Evolutionary conservation across 1,139 yeast species (phyloP), one percentile per base, ranked within the genome.

Genomic region (Spencermartinsiella ligniputridi): DNA sequence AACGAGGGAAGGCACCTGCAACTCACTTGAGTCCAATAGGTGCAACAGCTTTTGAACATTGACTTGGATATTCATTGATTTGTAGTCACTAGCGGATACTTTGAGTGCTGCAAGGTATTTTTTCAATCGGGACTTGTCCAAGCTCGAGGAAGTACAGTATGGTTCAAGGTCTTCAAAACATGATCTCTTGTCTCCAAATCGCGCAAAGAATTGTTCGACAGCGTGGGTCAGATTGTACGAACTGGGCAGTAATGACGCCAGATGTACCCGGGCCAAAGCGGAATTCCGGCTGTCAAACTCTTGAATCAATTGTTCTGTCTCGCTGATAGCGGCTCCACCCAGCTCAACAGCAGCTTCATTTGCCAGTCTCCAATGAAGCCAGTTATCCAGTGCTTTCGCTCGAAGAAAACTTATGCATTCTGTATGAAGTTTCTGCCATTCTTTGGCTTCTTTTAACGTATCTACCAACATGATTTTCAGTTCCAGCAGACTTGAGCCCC

Each of bases 131-230:
- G 12, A 9, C n/a, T 9, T n/a, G n/a, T 27, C 32, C 15, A 27
- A 27, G 32, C 8, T 9, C 5, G 32, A 27, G n/a, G 32, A 4
- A 8, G 44, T 33, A 6, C 63, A 35, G 52, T 72, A 80, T 3
- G 59, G 58, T 45, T 65, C 69, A 37, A 83, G 62, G 56, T 85
- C 95, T 33, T 69, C 67, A 52, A 70, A 80, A 30, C 87, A 81
- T 54, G 86, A 81, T 24, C 76, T 65, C 56, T 84, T 86, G 40
- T 66, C 52, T 8, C 76, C 74, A 55, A 70, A 74, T 3, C 51
- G 52, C 0, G 58, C 46, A 51, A 76, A 71, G 58, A 83, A 87
- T 1, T 54, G 54, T 2, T 55, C 52, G 2, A 77, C 56, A 0
- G 72, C 63, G 0, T 55, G 13, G 53, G 52, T 2, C 48, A 46